phyloP scores from a whole-genome alignment of 1,284 basidiomycete species.

The Rhodotorula sp. region DNA sequence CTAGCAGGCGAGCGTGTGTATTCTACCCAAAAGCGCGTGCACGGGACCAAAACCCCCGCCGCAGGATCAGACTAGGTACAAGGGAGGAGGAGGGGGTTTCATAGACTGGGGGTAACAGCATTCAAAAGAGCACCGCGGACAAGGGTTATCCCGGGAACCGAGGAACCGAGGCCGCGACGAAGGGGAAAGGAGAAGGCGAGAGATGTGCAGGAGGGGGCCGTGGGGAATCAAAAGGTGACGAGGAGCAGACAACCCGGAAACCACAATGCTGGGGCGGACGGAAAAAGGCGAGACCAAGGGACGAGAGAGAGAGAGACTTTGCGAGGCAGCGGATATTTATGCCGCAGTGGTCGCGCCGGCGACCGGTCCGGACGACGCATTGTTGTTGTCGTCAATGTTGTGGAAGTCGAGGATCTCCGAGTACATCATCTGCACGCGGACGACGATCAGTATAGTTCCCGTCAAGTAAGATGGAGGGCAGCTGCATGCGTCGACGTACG shows the following conservation, averaged over 20 bases:
- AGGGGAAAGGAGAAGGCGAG: not conserved
- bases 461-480: not conserved
- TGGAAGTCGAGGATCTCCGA: conserved; percentile 57
- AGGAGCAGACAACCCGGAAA: not conserved
- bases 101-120: too few relatives aligned
- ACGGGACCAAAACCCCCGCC: too few relatives aligned
- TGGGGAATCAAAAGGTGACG: not conserved
- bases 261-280: not conserved
- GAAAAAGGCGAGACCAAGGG: not conserved
- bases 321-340: not conserved
- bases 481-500: conserved; percentile 53
- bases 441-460: too few relatives aligned
- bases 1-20: too few relatives aligned
- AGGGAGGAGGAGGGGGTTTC: too few relatives aligned
- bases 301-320: not conserved
- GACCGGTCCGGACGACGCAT: conserved; percentile 28
- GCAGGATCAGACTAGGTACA: too few relatives aligned
- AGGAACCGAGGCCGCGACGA: too few relatives aligned
- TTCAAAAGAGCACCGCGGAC: too few relatives aligned
- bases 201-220: too few relatives aligned
- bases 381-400: conserved; percentile 36
- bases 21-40: too few relatives aligned
- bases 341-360: conserved; percentile 13
- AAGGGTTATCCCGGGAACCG: too few relatives aligned
- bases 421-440: conserved; percentile 50